Percentiles rank a stretch among this genome's conserved stretches.
phyloP scores from a whole-genome alignment of 1,284 basidiomycete species.

The Wallemia ichthyophaga region DNA sequence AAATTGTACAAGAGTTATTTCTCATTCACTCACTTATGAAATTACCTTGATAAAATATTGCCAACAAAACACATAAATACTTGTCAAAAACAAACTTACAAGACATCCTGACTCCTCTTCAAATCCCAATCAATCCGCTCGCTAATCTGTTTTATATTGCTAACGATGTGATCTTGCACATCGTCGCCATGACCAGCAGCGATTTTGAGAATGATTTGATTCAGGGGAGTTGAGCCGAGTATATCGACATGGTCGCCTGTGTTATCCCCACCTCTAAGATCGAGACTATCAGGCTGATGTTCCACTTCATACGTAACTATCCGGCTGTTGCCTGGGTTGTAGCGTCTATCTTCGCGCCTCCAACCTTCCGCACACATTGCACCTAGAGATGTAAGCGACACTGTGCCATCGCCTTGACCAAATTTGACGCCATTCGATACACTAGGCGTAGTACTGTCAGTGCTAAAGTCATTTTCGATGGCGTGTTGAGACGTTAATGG shows the following conservation, averaged over 20 bases:
- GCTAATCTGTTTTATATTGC: conserved; percentile 47
- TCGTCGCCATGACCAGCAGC: conserved; percentile 14
- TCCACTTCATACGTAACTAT: conserved; percentile 56
- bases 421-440: conserved; percentile 55
- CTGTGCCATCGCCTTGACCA: conserved; percentile 88
- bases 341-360: conserved; percentile 36
- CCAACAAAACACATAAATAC: no score
- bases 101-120: no score
- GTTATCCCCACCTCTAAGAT: conserved; percentile 61
- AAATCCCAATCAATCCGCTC: conserved; percentile 43
- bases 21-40: no score
- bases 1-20: no score
- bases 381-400: conserved; percentile 59
- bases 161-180: conserved; percentile 35
- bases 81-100: no score
- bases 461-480: neutral
- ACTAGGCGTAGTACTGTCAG: conserved; percentile 8
- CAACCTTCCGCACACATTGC: conserved; percentile 89
- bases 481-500: neutral
- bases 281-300: conserved; percentile 43
- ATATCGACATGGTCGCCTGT: conserved; percentile 84
- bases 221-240: conserved; percentile 55
- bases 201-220: conserved; percentile 66
- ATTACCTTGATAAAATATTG: no score
- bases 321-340: conserved; percentile 75